Base-by-base conservation (phyloP, 345 rosid genomes). In the Murraya paniculata region DNA sequence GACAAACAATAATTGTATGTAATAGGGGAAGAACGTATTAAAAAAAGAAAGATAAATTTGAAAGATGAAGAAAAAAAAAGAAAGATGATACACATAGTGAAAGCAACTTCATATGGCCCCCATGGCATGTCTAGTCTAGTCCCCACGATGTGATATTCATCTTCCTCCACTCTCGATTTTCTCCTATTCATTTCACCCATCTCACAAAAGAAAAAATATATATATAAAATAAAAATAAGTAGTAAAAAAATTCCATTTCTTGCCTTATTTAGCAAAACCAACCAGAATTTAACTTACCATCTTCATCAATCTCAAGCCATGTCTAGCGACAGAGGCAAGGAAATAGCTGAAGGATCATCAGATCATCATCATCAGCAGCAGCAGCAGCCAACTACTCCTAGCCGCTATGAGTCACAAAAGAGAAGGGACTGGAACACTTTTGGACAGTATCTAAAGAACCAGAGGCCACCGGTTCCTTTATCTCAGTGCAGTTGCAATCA, bases 391-490 rank as follows among this genome's bases (percentile, higher is more conserved):
- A 39, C 80, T 1, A 84, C 90, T 5, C 96, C 96, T 14, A 92
- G 94, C 79, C 91, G 96, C 13, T 92, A 92, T 65, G 96, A 90
- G 80, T 92, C 94, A 5, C 96, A 92, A 58, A 92, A 92, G 81
- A 82, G 94, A 79, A 86, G 96, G 19, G 96, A 92, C 76, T 92
- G 97, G 97, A 92, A 90, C 87, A 92, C 97, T 24, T 92, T 92
- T 73, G 91, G 94, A 14, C 96, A 91, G 77, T 91, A 87, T 72
- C 72, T 92, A 75, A 90, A 81, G 87, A 92, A 90, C 69, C 94
- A 90, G 45, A 84, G 93, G 78, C 92, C 96, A 0, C 91, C 93
- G 1, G 92, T 92, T 18, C 82, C 90, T 1, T 85, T 92, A 65
- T 81, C 94, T 11, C 88, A 88, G 71, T 92, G 93, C 83, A 90